These are phyloP conservation scores for Articulospora tetracladia DNA, from an alignment of 495 filamentous ascomycete genomes.

Conservation along the genomic window DNA sequence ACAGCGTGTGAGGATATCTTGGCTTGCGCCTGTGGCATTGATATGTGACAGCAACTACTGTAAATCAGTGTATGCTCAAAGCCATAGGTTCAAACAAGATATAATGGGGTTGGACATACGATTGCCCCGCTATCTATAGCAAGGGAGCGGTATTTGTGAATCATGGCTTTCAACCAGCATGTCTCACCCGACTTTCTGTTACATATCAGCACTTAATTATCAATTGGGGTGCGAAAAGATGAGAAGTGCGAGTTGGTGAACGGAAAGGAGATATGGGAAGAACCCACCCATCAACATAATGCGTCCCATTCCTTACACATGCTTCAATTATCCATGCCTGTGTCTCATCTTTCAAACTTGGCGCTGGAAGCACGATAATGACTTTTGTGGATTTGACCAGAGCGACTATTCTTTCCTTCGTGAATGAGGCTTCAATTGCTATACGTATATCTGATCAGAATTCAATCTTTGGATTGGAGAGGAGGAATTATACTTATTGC, in stretches of 20 bases:
- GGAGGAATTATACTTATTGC: neutral
- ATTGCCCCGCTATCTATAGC: neutral
- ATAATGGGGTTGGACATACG: neutral
- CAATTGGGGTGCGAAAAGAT: neutral
- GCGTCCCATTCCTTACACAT: neutral
- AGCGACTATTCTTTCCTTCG: neutral
- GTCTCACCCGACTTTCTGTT: neutral
- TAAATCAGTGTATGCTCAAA: neutral
- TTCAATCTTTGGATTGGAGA: neutral
- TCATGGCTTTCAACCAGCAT: neutral
- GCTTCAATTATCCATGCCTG: neutral
- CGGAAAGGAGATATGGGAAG: neutral
- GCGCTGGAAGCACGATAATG: neutral
- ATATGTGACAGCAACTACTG: neutral
- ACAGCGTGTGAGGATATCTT: neutral
- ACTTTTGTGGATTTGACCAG: neutral
- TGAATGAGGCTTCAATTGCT: neutral
- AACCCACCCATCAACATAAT: neutral
- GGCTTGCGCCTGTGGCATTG: neutral
- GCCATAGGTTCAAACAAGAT: neutral
- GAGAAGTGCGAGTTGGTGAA: neutral
- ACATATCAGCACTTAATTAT: neutral
- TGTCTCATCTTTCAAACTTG: neutral
- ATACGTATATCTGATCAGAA: neutral
- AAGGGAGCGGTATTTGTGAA: neutral